Evolutionary conservation across 169 alveolate species (phyloP).

Genomic region (Ichthyophthirius multifiliis): DNA sequence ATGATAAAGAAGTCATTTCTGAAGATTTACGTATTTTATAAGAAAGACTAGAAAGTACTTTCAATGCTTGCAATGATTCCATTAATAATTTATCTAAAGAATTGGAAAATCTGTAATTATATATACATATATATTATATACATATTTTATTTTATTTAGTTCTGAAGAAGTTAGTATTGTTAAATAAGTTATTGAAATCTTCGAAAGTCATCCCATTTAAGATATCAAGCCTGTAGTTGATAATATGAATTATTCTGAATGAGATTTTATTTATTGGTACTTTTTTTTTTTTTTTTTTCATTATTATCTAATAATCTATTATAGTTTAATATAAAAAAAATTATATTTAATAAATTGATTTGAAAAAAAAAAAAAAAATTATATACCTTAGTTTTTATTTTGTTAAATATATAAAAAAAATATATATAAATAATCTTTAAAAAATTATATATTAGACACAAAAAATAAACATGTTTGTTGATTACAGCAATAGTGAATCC

Average conservation of each 20-base stretch:
- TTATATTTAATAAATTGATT: no score
- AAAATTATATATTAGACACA: no score
- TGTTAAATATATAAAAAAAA: no score
- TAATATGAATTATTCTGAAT: background rate
- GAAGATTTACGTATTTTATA: background rate
- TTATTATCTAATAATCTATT: no score
- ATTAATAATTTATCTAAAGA: background rate
- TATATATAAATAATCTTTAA: no score
- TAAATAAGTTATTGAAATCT: background rate
- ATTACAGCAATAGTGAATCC: slow-evolving; percentile 31
- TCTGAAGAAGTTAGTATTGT: background rate
- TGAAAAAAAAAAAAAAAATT: no score
- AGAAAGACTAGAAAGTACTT: background rate
- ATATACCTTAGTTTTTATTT: no score
- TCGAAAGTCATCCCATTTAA: slow-evolving; percentile 6
- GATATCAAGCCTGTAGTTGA: slow-evolving; percentile 4
- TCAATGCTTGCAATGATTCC: background rate
- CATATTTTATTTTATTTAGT: background rate
- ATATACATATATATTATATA: background rate
- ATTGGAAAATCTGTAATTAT: background rate
- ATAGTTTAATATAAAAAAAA: no score
- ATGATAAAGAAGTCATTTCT: background rate
- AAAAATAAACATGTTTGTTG: slow-evolving; percentile 46
- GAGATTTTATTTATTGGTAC: no score
- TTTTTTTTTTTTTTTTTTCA: no score